Base-by-base conservation (phyloP, 1,139 yeast species). In the Sugiyamaella japonica region DNA sequence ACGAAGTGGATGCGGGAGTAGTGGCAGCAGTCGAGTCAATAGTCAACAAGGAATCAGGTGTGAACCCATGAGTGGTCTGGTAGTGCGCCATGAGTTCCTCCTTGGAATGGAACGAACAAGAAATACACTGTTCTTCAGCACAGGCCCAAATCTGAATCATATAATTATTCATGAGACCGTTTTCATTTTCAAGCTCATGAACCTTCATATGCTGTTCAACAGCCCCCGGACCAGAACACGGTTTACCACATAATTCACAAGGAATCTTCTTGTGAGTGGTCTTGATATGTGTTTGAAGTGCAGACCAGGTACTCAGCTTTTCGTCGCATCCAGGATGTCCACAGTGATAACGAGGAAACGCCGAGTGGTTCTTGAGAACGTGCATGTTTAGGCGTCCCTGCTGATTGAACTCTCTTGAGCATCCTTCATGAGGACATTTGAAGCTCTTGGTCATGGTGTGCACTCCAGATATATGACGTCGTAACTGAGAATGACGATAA, bases 251-350 rank as follows among this genome's bases (percentile, higher is more conserved):
- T 1, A 81, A 63, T 1, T 73, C 63, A 72, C 97, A 89, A 49
- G 76, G 76, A 37, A 85, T 64, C 65, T 83, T 82, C 9, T 93
- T 91, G 70, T 90, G 97, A 36, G 79, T 85, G 1, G 81, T 78
- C 61, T 84, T 86, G 51, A 82, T 74, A 69, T 91, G 98, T 8
- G 78, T 69, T 63, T 85, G 93, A 41, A 89, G 73, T 0, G 85
- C 86, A 1, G 89, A 80, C 95, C 96, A 87, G 0, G 88, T 85
- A 58, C 80, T 78, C 69, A 89, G 88, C 53, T 77, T 72, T 63
- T 83, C 88, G 0, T 63, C 61, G 67, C 99, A 93, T 3, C 75
- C 80, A 36, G 78, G 83, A 58, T 77, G 74, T 1, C 79, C 72
- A 67, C 97, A 90, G 51, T 67, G 67, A 52, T 65, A 68, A 15